A percentile compares a stretch with the other conserved stretches of the same genome.
phyloP scores from a whole-genome alignment of 306 rosid species.

The Vigna reflexopilosa region DNA sequence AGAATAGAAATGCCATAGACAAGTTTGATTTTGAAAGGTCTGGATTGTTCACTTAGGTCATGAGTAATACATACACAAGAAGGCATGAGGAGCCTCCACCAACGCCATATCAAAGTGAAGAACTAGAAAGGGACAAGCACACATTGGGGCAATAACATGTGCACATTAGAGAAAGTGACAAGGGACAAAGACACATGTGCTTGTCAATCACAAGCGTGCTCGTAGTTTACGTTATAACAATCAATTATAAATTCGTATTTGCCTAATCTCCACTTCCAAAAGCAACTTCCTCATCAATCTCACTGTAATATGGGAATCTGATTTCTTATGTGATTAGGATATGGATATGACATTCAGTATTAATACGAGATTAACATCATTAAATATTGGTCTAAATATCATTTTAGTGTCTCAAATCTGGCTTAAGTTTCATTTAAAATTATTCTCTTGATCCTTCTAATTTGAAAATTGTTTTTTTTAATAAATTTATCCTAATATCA shows the following conservation, averaged over 20 bases:
- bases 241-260: neutral
- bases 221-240: conserved; percentile 28
- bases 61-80: conserved; percentile 47
- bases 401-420: too few species aligned
- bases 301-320: neutral
- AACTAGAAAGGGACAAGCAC: conserved; percentile 58
- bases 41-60: conserved; percentile 52
- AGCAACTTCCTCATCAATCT: neutral
- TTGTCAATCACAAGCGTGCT: conserved; percentile 59
- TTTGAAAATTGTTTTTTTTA: too few species aligned
- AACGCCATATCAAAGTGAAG: conserved; percentile 46
- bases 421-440: too few species aligned
- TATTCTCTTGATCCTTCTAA: too few species aligned
- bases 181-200: conserved; percentile 63
- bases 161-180: conserved; percentile 51
- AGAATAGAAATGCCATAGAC: conserved; percentile 28
- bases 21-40: conserved; percentile 49
- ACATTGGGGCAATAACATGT: conserved; percentile 69
- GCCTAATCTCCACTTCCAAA: neutral
- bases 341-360: neutral
- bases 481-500: too few species aligned
- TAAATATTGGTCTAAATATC: too few species aligned
- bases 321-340: neutral
- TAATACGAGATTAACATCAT: neutral
- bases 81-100: conserved; percentile 55